Percentiles rank a stretch among this genome's conserved stretches.
Evolutionary conservation across 805 yeast species (phyloP).

Genomic region (Candida ulmi): DNA sequence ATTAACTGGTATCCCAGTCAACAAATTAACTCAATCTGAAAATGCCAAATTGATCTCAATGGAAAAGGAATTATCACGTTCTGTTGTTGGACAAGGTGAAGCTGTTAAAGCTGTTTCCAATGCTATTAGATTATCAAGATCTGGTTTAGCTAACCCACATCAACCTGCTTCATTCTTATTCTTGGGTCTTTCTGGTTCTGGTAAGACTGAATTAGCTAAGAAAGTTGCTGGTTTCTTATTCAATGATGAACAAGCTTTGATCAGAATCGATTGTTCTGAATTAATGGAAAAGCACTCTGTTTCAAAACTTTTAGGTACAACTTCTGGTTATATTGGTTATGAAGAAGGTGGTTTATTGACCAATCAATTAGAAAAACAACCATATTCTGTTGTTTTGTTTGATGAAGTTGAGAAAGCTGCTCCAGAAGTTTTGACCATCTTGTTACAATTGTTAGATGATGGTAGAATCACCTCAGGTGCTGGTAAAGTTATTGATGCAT

Average conservation of each 20-base stretch:
- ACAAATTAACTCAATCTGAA: constrained; percentile 91
- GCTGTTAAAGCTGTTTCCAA: constrained; percentile 96
- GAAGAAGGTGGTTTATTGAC: constrained; percentile 97
- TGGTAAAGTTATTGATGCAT: constrained; percentile 90
- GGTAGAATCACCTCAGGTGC: constrained; percentile 93
- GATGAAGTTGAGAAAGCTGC: constrained; percentile 99
- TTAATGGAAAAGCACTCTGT: constrained; percentile 93
- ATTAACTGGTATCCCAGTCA: constrained; percentile 94
- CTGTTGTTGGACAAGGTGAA: constrained; percentile 92
- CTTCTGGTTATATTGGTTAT: constrained; percentile 95
- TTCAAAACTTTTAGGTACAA: constrained; percentile 91
- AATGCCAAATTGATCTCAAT: constrained; percentile 88
- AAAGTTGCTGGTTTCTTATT: constrained; percentile 93
- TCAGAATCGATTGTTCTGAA: constrained; percentile 97
- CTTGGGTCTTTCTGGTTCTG: constrained; percentile 94
- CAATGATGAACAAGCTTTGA: constrained; percentile 94
- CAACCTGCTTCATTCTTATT: constrained; percentile 95
- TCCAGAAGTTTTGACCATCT: constrained; percentile 90
- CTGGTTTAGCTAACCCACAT: constrained; percentile 93
- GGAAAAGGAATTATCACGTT: constrained; percentile 79
- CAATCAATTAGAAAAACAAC: constrained; percentile 83
- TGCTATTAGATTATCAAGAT: constrained; percentile 87
- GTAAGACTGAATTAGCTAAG: constrained; percentile 97
- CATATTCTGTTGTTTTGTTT: constrained; percentile 92
- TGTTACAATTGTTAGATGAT: constrained; percentile 90